Base-by-base conservation (phyloP, 2,329 filamentous ascomycete genomes). In the Calonectria ilicicola region DNA sequence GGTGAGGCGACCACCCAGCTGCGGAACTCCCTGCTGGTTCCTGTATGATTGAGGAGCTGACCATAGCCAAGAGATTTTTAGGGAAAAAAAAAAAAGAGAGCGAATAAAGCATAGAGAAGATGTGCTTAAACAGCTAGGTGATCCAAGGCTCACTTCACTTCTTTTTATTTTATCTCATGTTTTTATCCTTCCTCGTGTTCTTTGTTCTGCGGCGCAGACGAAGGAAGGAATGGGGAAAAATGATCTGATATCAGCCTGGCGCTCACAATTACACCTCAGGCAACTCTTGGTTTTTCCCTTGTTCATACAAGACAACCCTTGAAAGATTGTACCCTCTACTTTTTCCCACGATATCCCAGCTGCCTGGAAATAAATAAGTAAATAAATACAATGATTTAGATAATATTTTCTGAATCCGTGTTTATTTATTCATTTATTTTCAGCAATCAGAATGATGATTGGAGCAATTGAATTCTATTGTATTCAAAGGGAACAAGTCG, bases 21-120 rank as follows among this genome's bases (percentile, higher is more conserved):
- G 63, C 47, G 47, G 58, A 29, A 49, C 38, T 71, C 46, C 69
- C 62, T 72, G 73, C 51, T 60, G 42, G 65, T 40, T 67, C 10
- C 35, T 56, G 63, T 44, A 27, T 46, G 19, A 29, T 19, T 21
- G n/a, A 46, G 32, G 26, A 42, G 19, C 15, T n/a, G 15, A 42
- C 26, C 19, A 26, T 21, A 58, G 65, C n/a, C 46, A 29, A 58
- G 38, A 38, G 47, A 32, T n/a, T 42, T 32, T 46, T 8, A 10
- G 32, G 32, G 12, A 23, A 42, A 38, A 60, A 17, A 26, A 38
- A n/a, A 21, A 7, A 26, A 17, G 35, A 38, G 23, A 40, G 23
- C n/a, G 23, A 60, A 40, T 32, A 35, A 60, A 40, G 15, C 44
- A 35, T 26, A 21, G 35, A n/a, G 35, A 67, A n/a, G n/a, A n/a